phyloP scores from a whole-genome alignment of 805 yeast genomes.

The Candida piceae region DNA sequence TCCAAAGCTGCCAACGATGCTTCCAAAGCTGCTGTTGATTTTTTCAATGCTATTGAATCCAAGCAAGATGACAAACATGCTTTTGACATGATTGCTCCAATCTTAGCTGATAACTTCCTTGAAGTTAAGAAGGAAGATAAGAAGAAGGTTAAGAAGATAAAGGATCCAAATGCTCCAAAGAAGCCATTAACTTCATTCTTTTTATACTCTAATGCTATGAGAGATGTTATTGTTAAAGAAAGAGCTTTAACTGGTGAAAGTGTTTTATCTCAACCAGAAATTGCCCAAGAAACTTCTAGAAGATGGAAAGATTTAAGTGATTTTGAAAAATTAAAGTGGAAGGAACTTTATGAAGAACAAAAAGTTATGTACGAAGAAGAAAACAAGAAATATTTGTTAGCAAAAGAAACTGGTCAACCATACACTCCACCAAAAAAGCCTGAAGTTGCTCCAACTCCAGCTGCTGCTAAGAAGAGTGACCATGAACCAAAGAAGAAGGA shows the following conservation, averaged over 20 bases:
- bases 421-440: constrained; percentile 26
- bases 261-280: constrained; percentile 66
- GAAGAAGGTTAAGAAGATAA: constrained; percentile 47
- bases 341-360: constrained; percentile 48
- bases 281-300: constrained; percentile 72
- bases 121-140: constrained; percentile 33
- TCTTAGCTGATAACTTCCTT: constrained; percentile 34
- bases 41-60: constrained; percentile 56
- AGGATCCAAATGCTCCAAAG: constrained; percentile 93
- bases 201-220: constrained; percentile 66
- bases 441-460: constrained; percentile 20
- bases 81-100: constrained; percentile 27
- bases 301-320: constrained; percentile 72
- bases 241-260: constrained; percentile 55
- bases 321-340: constrained; percentile 70
- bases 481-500: constrained; percentile 45
- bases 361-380: constrained; percentile 32
- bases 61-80: constrained; percentile 30
- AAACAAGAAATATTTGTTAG: constrained; percentile 25
- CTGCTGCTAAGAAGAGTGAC: constrained; percentile 17
- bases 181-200: constrained; percentile 89
- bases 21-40: constrained; percentile 72
- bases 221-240: constrained; percentile 67
- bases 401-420: constrained; percentile 25
- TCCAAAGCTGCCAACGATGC: constrained; percentile 85